These are phyloP conservation scores for Podaxis mareebaensis DNA, from an alignment of 768 basidiomycete species.

Conservation along the genomic window DNA sequence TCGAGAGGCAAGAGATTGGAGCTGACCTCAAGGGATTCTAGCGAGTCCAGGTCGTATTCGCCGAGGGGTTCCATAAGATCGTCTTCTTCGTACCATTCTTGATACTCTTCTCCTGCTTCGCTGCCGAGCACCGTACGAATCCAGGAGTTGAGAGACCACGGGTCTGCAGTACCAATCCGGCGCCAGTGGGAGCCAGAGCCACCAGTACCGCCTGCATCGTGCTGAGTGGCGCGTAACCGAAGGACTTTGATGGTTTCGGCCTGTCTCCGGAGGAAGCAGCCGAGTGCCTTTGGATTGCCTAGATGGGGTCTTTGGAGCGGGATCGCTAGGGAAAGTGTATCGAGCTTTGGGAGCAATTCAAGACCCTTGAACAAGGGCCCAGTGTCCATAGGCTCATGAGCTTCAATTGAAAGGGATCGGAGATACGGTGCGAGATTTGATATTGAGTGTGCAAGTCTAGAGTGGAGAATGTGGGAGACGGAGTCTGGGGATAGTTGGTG, in stretches of 20 bases:
- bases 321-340: slow-evolving; percentile 39
- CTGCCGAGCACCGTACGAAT: slow-evolving; percentile 20
- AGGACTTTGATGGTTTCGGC: slow-evolving; percentile 35
- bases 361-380: slow-evolving; percentile 41
- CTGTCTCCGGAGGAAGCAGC: slow-evolving; percentile 38
- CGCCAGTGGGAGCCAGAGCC: slow-evolving; percentile 17
- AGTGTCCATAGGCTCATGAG: slow-evolving; percentile 47
- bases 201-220: slow-evolving; percentile 24
- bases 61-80: not conserved
- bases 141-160: slow-evolving; percentile 38
- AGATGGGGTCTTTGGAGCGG: slow-evolving; percentile 42
- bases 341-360: slow-evolving; percentile 31
- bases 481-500: slow-evolving; percentile 24
- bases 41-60: slow-evolving; percentile 7
- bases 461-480: slow-evolving; percentile 32
- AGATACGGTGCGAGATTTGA: slow-evolving; percentile 35
- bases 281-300: slow-evolving; percentile 39
- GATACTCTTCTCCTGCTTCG: slow-evolving; percentile 4
- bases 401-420: slow-evolving; percentile 38
- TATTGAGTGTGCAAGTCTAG: slow-evolving; percentile 41
- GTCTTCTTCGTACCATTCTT: slow-evolving; percentile 5
- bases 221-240: slow-evolving; percentile 43
- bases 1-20: slow-evolving; percentile 37
- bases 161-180: slow-evolving; percentile 28
- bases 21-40: slow-evolving; percentile 10